Conservation (phyloP, 352 stramenopile species). For the Blastocystis sp. region DNA sequence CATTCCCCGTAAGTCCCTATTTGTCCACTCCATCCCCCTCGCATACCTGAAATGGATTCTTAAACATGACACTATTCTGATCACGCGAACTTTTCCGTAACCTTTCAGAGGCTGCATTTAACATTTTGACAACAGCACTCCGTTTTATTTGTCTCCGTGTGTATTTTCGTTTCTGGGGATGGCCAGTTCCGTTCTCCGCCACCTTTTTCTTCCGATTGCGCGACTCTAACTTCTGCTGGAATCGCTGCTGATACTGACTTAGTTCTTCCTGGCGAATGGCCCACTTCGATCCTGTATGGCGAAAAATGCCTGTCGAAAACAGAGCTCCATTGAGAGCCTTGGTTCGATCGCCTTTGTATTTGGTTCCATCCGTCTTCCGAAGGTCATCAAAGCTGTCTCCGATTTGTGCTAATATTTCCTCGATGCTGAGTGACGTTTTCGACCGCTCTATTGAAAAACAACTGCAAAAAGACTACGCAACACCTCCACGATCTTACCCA, state of each 20-base stretch:
- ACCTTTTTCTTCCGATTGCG: not conserved
- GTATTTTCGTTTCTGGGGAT: conserved; percentile 41
- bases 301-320: conserved; percentile 53
- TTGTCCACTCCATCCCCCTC: not conserved
- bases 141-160: not conserved
- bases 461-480: not conserved
- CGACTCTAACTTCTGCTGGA: conserved; percentile 23
- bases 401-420: conserved; percentile 25
- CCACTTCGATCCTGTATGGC: conserved; percentile 30
- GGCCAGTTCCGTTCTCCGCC: not conserved
- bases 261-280: not conserved
- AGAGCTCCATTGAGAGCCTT: conserved; percentile 55
- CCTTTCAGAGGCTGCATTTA: conserved; percentile 12
- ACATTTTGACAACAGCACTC: conserved; percentile 5
- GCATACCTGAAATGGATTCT: conserved; percentile 55
- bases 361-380: conserved; percentile 47
- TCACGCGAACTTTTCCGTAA: conserved; percentile 3
- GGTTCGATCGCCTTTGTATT: conserved; percentile 39
- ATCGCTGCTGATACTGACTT: not conserved
- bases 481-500: conserved; percentile 18
- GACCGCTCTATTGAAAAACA: not conserved
- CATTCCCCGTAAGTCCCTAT: conserved; percentile 36
- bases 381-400: conserved; percentile 27
- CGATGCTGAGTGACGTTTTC: not conserved
- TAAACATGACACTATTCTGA: conserved; percentile 38